Conservation (phyloP, 441 rosid species). For the Pelargonium exstipulatum region DNA sequence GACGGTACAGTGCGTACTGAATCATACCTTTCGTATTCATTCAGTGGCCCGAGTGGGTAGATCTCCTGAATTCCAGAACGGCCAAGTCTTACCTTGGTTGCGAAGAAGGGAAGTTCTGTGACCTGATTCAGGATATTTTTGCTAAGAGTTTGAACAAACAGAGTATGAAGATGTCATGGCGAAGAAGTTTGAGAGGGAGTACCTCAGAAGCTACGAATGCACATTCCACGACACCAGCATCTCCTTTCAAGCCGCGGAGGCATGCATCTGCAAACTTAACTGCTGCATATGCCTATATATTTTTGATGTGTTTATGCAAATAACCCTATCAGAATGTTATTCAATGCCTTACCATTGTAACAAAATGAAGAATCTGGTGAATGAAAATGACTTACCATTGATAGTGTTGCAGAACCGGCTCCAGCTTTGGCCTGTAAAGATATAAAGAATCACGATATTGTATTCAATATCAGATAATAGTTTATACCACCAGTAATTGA, state of each 20-base stretch:
- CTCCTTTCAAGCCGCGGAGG: conserved; percentile 76
- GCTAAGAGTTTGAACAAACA: not conserved
- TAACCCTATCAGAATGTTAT: not conserved
- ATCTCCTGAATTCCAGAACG: conserved; percentile 73
- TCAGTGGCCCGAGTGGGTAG: conserved; percentile 66
- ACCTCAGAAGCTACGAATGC: conserved; percentile 82
- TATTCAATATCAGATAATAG: not conserved
- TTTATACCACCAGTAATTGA: not conserved
- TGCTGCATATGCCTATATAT: conserved; percentile 84
- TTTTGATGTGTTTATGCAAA: not conserved
- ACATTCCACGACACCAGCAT: conserved; percentile 58
- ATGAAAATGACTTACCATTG: conserved; percentile 55
- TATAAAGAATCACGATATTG: not conserved
- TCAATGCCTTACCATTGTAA: not conserved
- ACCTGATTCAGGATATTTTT: conserved; percentile 35
- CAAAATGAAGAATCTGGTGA: not conserved
- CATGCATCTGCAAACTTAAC: conserved; percentile 93
- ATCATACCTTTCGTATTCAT: conserved; percentile 73
- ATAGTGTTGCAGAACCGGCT: conserved; percentile 88
- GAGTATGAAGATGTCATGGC: not conserved
- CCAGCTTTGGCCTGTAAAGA: conserved; percentile 88
- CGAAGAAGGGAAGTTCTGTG: conserved; percentile 94
- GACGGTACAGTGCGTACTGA: not conserved
- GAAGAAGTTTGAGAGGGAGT: not conserved
- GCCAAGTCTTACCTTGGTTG: conserved; percentile 71